Conservation (phyloP, 441 rosid species). For the Eruca vesicaria region DNA sequence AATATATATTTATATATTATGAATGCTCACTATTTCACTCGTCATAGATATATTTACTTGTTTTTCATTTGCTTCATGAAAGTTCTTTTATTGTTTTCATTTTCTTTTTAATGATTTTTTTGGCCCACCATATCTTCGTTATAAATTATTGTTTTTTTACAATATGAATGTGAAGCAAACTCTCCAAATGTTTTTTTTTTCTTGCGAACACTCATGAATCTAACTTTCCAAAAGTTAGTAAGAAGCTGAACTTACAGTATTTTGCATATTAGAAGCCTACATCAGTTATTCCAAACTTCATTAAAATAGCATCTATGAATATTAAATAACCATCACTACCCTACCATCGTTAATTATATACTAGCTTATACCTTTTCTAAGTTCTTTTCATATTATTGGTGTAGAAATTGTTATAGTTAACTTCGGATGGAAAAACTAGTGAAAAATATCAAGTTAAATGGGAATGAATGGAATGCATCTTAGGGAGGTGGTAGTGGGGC, state of each 20-base stretch:
- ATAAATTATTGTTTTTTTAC: neutral
- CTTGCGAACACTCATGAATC: neutral
- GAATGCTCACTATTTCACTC: slow-evolving; percentile 29
- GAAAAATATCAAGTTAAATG: too few relatives aligned
- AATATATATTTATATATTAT: neutral
- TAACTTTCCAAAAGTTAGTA: neutral
- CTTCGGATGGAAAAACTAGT: too few relatives aligned
- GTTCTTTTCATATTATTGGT: neutral
- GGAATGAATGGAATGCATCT: neutral
- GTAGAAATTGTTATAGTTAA: neutral
- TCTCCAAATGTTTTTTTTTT: neutral
- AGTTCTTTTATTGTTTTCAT: slow-evolving; percentile 26
- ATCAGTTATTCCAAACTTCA: neutral
- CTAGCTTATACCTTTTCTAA: neutral
- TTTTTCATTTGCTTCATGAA: slow-evolving; percentile 35
- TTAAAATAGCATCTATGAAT: neutral
- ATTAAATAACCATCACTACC: neutral
- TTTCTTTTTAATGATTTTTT: slow-evolving; percentile 8
- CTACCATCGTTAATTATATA: neutral
- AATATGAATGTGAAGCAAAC: slow-evolving; percentile 19
- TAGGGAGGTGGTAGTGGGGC: slow-evolving; percentile 30
- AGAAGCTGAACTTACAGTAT: neutral
- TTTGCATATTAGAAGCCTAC: neutral
- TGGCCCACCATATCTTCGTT: slow-evolving; percentile 34
- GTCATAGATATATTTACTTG: slow-evolving; percentile 34